Conservation (phyloP, 2,329 filamentous ascomycete genomes). For the Pseudogymnoascus sp. region DNA sequence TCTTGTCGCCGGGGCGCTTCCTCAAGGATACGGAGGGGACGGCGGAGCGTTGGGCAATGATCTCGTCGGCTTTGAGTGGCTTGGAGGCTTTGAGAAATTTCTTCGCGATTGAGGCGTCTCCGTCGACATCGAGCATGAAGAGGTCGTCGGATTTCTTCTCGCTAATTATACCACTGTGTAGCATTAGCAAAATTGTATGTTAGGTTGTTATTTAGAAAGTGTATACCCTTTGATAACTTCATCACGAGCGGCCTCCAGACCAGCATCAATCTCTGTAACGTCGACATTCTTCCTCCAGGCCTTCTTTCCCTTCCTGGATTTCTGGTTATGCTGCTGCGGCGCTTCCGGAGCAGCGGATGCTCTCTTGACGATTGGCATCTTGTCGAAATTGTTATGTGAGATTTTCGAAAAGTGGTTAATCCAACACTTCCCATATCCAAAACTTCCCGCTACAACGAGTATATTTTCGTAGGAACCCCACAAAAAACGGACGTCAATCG, state of each 20-base stretch:
- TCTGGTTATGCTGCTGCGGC: slow-evolving; percentile 75
- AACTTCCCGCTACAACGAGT: not conserved
- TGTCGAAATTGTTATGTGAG: slow-evolving; percentile 9
- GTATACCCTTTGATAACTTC: slow-evolving; percentile 81
- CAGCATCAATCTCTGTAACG: slow-evolving; percentile 73
- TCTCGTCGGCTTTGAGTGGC: slow-evolving; percentile 81
- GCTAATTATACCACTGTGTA: slow-evolving; percentile 65
- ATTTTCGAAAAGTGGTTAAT: slow-evolving; percentile 4
- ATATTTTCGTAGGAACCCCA: slow-evolving; percentile 6
- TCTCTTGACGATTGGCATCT: slow-evolving; percentile 27
- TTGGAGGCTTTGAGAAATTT: slow-evolving; percentile 64
- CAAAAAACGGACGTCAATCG: slow-evolving; percentile 1
- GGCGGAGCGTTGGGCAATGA: slow-evolving; percentile 74
- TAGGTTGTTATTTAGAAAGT: not conserved
- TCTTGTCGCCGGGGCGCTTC: slow-evolving; percentile 61
- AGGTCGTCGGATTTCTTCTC: slow-evolving; percentile 78
- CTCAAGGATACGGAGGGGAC: slow-evolving; percentile 69
- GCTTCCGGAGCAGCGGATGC: slow-evolving; percentile 43
- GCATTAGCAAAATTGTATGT: slow-evolving; percentile 11
- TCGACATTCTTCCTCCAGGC: slow-evolving; percentile 99
- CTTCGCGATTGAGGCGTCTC: slow-evolving; percentile 56
- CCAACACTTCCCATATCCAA: slow-evolving; percentile 9
- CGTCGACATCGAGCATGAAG: slow-evolving; percentile 71
- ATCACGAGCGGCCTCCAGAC: slow-evolving; percentile 74
- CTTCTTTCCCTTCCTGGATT: slow-evolving; percentile 95